A percentile compares a stretch with the other conserved stretches of the same genome.
These are phyloP conservation scores for Colletotrichum tropicale DNA, from an alignment of 2,329 filamentous ascomycete genomes.

Conservation along the genomic window DNA sequence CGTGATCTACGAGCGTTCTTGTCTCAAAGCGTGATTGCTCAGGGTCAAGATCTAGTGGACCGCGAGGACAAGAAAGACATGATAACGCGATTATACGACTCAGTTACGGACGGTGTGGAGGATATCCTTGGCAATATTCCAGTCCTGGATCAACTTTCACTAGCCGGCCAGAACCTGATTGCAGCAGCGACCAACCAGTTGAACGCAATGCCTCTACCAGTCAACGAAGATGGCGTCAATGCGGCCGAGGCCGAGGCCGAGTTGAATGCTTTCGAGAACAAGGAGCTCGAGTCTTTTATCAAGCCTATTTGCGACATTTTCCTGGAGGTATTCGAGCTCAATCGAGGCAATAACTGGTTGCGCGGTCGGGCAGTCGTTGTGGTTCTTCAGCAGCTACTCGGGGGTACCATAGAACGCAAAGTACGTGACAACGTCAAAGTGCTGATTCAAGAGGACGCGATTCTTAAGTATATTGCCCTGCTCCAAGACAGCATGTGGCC, in stretches of 20 bases:
- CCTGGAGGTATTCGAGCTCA: slow-evolving; percentile 92
- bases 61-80: slow-evolving; percentile 80
- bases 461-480: slow-evolving; percentile 76
- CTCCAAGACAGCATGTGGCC: slow-evolving; percentile 86
- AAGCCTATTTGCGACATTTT: slow-evolving; percentile 99
- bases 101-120: slow-evolving; percentile 96
- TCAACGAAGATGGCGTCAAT: slow-evolving; percentile 52
- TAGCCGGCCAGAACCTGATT: slow-evolving; percentile 90
- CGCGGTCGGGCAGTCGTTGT: slow-evolving; percentile 94
- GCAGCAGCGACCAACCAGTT: slow-evolving; percentile 74
- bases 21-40: slow-evolving; percentile 81
- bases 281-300: slow-evolving; percentile 91
- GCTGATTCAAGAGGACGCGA: slow-evolving; percentile 76
- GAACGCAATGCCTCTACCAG: slow-evolving; percentile 56
- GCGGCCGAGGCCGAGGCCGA: slow-evolving; percentile 89
- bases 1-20: slow-evolving; percentile 91
- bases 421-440: slow-evolving; percentile 82
- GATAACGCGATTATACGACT: slow-evolving; percentile 93
- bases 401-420: slow-evolving; percentile 94
- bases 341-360: slow-evolving; percentile 96
- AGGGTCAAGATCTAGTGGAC: slow-evolving; percentile 60
- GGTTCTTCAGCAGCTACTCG: slow-evolving; percentile 92
- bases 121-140: slow-evolving; percentile 96
- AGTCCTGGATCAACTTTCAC: slow-evolving; percentile 90
- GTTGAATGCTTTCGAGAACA: slow-evolving; percentile 88